Base-by-base conservation (phyloP, 768 basidiomycete species). In the Hygrocybe coccinea region DNA sequence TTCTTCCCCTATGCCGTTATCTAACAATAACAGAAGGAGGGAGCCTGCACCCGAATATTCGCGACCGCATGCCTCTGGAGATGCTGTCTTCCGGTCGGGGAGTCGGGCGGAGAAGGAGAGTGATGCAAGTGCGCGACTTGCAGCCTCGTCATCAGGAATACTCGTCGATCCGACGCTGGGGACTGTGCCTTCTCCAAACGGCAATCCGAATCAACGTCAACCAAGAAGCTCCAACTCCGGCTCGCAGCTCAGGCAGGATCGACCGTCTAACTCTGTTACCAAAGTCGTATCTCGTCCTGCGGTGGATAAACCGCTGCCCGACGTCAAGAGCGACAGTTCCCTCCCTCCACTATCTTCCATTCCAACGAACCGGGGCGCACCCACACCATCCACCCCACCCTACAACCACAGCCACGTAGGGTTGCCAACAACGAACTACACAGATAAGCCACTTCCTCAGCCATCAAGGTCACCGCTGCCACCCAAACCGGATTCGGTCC, bases 1-100 rank as follows among this genome's bases (percentile, higher is more conserved):
- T 7, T 74, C 77, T 9, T 64, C 66, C 7, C 76, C 74, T 2
- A 74, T 74, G 71, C 38, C 63, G n/a, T 68, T 74, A 12, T 61
- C 66, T 8, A 57, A 65, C 57, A 50, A 58, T 43, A 25, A 50
- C 37, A 35, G 49, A 45, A 52, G 56, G 41, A 56, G 46, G 33
- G 35, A 50, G n/a, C 49, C 35, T 17, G 49, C 29, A 15, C 49
- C 33, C 5, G 15, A 6, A 6, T 11, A 17, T 22, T 46, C n/a
- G 17, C 44, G 11, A n/a, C 2, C 44, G 11, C 44, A 22, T 15
- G 29, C 33, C 9, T 15, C 34, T 19, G 22, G 22, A 29, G 49
- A 17, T n/a, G 17, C 49, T n/a, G 33, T 15, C 24, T 14, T 15
- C 6, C 14, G 14, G 3, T 15, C 7, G 35, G 49, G 9, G 9